phyloP scores from a whole-genome alignment of 2,329 filamentous ascomycete species.

The Aureobasidium sp. region DNA sequence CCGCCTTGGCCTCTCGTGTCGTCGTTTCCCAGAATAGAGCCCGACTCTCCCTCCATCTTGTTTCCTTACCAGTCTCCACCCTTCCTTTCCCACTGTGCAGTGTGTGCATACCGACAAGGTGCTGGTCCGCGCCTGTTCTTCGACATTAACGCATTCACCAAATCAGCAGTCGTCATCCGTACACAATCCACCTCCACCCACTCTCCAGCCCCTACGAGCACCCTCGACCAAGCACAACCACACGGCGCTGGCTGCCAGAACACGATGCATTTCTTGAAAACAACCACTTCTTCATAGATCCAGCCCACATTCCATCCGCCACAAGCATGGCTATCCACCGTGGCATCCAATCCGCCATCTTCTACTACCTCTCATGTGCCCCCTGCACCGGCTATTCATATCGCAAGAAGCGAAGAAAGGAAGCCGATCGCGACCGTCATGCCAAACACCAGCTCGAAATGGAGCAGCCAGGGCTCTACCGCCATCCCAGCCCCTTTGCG shows the following conservation, averaged over 20 bases:
- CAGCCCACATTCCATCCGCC: background rate
- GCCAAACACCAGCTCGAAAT: conserved; percentile 59
- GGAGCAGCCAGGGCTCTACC: conserved; percentile 66
- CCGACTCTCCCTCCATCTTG: background rate
- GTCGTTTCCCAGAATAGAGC: conserved; percentile 8
- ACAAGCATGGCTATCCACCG: conserved; percentile 31
- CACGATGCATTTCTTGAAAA: conserved; percentile 2
- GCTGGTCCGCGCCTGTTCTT: background rate
- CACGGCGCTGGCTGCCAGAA: background rate
- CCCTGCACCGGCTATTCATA: conserved; percentile 68
- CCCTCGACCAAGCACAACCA: background rate
- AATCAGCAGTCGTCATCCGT: conserved; percentile 7
- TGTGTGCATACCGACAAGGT: background rate
- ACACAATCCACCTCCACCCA: background rate
- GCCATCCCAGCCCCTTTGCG: conserved; percentile 73
- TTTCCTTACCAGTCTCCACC: background rate
- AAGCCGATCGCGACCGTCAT: conserved; percentile 61
- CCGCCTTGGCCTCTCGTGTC: conserved; percentile 3
- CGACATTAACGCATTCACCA: background rate
- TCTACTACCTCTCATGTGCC: conserved; percentile 70
- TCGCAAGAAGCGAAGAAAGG: conserved; percentile 61
- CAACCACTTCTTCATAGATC: background rate
- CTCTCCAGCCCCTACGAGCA: background rate
- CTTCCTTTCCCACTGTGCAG: background rate
- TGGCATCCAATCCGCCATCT: conserved; percentile 65